These are phyloP conservation scores for Excoecaria agallocha DNA, from an alignment of 345 rosid genomes.

Conservation along the genomic window DNA sequence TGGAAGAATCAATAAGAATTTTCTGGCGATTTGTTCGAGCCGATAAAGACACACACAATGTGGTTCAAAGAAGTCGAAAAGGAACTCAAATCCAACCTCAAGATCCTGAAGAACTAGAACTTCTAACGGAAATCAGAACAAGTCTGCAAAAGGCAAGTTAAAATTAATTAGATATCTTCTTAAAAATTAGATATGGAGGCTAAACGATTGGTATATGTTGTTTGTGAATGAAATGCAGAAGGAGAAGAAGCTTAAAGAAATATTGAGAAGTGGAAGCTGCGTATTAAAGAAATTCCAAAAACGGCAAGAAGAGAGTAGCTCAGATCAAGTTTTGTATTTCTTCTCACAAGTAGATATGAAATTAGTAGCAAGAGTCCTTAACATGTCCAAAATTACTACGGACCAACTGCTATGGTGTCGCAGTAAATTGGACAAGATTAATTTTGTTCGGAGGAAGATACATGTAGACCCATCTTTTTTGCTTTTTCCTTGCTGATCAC, in stretches of 20 bases:
- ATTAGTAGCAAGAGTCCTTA: constrained; percentile 76
- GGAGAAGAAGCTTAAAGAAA: constrained; percentile 61
- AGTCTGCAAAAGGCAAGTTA: constrained; percentile 57
- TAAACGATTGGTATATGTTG: no score
- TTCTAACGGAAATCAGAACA: constrained; percentile 46
- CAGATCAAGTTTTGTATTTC: constrained; percentile 67
- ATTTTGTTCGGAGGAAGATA: constrained; percentile 61
- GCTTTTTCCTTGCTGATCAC: constrained; percentile 62
- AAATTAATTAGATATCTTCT: background rate
- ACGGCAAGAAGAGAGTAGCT: constrained; percentile 36
- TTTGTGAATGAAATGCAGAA: constrained; percentile 39
- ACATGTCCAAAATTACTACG: constrained; percentile 65
- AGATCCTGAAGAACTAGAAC: constrained; percentile 48
- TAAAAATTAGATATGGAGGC: no score
- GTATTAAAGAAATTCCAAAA: constrained; percentile 47
- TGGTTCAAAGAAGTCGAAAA: constrained; percentile 38
- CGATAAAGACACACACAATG: constrained; percentile 54
- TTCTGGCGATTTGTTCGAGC: constrained; percentile 80
- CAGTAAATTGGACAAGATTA: constrained; percentile 56
- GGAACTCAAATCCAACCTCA: constrained; percentile 59
- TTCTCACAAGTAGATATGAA: constrained; percentile 92
- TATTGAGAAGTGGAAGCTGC: constrained; percentile 53
- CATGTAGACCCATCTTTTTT: constrained; percentile 74
- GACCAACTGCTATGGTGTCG: constrained; percentile 86
- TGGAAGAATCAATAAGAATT: constrained; percentile 89